Evolutionary conservation across 2,329 filamentous ascomycete species (phyloP).

Genomic region (Rutstroemia sydowiana): DNA sequence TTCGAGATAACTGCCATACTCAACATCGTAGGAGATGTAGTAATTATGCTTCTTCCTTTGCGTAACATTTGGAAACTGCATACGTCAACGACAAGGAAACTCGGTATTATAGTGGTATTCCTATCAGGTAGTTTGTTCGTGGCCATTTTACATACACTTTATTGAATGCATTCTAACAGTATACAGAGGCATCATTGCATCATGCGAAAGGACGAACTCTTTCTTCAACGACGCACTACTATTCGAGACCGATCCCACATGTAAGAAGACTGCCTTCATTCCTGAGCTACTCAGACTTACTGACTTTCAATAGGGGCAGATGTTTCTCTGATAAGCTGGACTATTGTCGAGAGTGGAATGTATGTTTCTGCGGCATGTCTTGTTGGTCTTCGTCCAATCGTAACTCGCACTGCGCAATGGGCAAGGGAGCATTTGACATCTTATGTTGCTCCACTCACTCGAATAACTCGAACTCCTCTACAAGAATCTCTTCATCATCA

Average conservation of each 20-base stretch:
- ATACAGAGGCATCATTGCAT: background rate
- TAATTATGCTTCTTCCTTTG: background rate
- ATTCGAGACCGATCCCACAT: background rate
- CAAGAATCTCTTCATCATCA: background rate
- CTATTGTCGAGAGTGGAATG: background rate
- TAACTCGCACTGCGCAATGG: background rate
- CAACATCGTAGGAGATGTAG: background rate
- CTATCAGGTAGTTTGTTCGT: background rate
- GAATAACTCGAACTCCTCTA: background rate
- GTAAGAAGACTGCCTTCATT: background rate
- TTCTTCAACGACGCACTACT: background rate
- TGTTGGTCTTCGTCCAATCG: background rate
- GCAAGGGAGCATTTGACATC: background rate
- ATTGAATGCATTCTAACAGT: background rate
- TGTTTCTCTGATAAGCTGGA: background rate
- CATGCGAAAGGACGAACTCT: background rate
- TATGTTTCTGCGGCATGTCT: background rate
- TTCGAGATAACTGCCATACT: background rate
- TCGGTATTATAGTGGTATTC: background rate
- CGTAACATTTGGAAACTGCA: background rate
- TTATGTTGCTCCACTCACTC: background rate
- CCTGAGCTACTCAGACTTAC: background rate
- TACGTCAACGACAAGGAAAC: background rate
- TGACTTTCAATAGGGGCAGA: background rate
- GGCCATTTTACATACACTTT: background rate